Evolutionary conservation across 176 grass and related monocot species (phyloP).

Genomic region (Raddia distichophylla): DNA sequence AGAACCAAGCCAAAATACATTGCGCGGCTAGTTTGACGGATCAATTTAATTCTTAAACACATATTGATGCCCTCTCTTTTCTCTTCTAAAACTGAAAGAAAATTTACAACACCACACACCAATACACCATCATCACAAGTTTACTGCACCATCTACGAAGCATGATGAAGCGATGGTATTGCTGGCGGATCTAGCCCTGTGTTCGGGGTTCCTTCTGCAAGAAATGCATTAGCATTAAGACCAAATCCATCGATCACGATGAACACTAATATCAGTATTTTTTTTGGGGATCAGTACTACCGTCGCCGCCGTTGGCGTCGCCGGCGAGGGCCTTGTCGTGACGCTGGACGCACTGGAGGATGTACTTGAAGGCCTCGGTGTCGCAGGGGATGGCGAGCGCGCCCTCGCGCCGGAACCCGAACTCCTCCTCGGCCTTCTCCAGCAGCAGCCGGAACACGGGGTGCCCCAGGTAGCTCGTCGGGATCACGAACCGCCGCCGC

Average conservation of each 20-base stretch:
- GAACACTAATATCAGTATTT: not conserved
- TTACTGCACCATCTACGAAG: not conserved
- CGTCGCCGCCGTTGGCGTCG: not conserved
- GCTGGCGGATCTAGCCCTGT: not conserved
- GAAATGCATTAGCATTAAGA: not conserved
- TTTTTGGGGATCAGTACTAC: not conserved
- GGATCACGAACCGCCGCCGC: constrained; percentile 89
- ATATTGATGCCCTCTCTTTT: not conserved
- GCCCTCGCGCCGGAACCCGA: constrained; percentile 68
- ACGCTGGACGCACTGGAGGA: constrained; percentile 78
- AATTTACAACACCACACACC: not conserved
- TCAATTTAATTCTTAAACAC: constrained; percentile 20
- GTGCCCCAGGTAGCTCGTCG: constrained; percentile 67
- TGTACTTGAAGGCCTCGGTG: constrained; percentile 85
- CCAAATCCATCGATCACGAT: not conserved
- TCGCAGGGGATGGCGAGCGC: constrained; percentile 79
- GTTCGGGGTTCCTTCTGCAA: constrained; percentile 16
- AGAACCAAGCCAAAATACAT: not conserved
- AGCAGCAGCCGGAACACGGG: constrained; percentile 82
- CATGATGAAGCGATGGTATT: not conserved
- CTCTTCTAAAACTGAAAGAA: not conserved
- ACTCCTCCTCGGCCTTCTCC: constrained; percentile 83
- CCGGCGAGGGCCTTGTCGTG: constrained; percentile 49
- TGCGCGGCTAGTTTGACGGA: not conserved
- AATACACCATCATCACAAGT: not conserved